Evolutionary conservation across 179 eudicot genomes (phyloP), one percentile per base, ranked within the genome.

Genomic region (Actinidia chinensis): DNA sequence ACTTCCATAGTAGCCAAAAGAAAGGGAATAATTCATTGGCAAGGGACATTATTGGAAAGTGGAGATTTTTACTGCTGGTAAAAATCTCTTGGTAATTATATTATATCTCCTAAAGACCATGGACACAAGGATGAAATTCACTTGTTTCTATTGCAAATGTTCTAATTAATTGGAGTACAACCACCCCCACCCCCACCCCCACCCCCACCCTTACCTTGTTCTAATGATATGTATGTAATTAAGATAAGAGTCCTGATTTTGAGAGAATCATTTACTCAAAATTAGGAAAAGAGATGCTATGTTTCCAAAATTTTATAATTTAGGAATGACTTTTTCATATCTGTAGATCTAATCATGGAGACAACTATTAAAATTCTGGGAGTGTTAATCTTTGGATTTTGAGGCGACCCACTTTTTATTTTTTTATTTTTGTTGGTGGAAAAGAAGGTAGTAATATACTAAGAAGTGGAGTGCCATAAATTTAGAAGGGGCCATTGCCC

Each of bases 201-300:
- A n/a, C n/a, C n/a, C n/a, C 33, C 33, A 28, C 33, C 33, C 33
- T 1, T 4, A 47, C 7, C 11, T 48, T 48, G 51, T 48, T 48
- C 9, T 8, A 48, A 48, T 48, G 13, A 48, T 48, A 54, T 54
- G 58, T 54, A 54, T 54, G 14, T 12, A 54, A 54, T 54, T 54
- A 15, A 54, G 58, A 13, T 15, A 67, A 67, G 23, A 42, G 9
- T 42, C 47, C 47, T 13, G 36, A 40, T 65, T 15, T 20, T 0
- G 50, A 20, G 15, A 46, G 54, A 46, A 40, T 61, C 50, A 36
- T 36, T 17, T 42, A 52, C 64, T 33, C 76, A 73, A 18, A 55
- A n/a, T 55, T 18, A 40, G 33, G 76, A 73, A 40, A 51, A 56
- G 20, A 70, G 58, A 71, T 15, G 61, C 47, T 52, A 71, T 7